A percentile compares a stretch with the other conserved stretches of the same genome.
Conservation (phyloP, 163 green algal genomes). For the Picocystis sp. region DNA sequence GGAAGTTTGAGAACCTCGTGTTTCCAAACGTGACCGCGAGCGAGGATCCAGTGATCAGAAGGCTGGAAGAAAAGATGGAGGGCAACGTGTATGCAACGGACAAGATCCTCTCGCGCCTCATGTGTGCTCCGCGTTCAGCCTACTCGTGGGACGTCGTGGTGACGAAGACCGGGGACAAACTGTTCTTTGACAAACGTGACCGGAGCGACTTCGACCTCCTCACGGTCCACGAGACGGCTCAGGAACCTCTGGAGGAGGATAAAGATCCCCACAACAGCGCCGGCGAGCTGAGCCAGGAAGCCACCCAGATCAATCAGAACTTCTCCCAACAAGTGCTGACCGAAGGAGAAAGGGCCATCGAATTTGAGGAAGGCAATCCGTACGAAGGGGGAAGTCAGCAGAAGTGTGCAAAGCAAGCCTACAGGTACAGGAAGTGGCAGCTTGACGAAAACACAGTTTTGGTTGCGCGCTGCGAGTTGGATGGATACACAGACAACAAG, state of each 20-base stretch:
- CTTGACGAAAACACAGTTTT: constrained; percentile 40
- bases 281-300: constrained; percentile 69
- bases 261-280: constrained; percentile 86
- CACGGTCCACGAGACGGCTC: constrained; percentile 38
- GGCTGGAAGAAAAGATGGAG: neutral
- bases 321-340: constrained; percentile 64
- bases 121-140: constrained; percentile 74
- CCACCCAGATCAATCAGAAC: constrained; percentile 80
- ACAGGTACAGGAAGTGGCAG: constrained; percentile 74
- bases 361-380: constrained; percentile 52
- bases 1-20: constrained; percentile 9
- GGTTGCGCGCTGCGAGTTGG: constrained; percentile 83
- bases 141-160: constrained; percentile 90
- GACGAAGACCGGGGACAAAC: constrained; percentile 40
- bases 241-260: constrained; percentile 56
- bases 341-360: neutral
- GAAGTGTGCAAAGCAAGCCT: constrained; percentile 44
- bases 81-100: constrained; percentile 78
- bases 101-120: constrained; percentile 76
- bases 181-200: constrained; percentile 81
- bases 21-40: constrained; percentile 62
- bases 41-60: constrained; percentile 73
- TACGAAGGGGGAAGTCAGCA: constrained; percentile 26
- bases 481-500: constrained; percentile 56
- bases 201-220: constrained; percentile 44